Base-by-base conservation (phyloP, 257 asterid species). In the Osmanthus fragrans region DNA sequence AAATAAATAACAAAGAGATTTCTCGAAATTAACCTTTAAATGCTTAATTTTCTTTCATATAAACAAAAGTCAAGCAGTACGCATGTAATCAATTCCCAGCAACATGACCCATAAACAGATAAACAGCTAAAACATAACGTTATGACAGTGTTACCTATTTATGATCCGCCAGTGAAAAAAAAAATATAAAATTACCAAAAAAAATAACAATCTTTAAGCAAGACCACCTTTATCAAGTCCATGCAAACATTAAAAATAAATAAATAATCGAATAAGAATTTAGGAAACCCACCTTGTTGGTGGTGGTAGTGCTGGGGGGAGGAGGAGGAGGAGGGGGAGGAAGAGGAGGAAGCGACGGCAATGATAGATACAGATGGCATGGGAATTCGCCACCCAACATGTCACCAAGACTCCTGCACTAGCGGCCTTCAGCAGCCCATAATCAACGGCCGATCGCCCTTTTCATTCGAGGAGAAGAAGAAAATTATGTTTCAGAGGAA, bases 321-420 rank as follows among this genome's bases (percentile, higher is more conserved):
- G 40, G 10, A 42, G 18, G 49, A 42, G 49, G 49, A 58, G 71
- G 87, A 71, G 49, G 85, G 73, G 12, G 64, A 36, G 2, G 25
- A 27, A 19, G 49, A 64, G 42, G 89, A 81, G 80, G 92, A 80
- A 72, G 88, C 87, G 49, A 84, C 89, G 78, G 87, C 89, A 40
- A 92, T 77, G 83, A 83, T 86, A 73, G 96, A 83, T 65, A 83
- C 81, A 63, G 87, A 75, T 83, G 92, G 84, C 83, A 90, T 86
- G 80, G 89, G 86, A 86, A 89, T 68, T 79, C 86, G 81, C 74
- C 81, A 80, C 69, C 75, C 78, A 75, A 80, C 79, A 80, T 77
- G 81, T 63, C 69, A 23, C 69, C 27, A 34, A 3, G n/a, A 27
- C 34, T 23, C 36, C 34, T 10, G 19, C 13, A 63, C 34, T 12